Evolutionary conservation across 495 filamentous ascomycete species (phyloP).

Genomic region (Amniculicola lignicola): DNA sequence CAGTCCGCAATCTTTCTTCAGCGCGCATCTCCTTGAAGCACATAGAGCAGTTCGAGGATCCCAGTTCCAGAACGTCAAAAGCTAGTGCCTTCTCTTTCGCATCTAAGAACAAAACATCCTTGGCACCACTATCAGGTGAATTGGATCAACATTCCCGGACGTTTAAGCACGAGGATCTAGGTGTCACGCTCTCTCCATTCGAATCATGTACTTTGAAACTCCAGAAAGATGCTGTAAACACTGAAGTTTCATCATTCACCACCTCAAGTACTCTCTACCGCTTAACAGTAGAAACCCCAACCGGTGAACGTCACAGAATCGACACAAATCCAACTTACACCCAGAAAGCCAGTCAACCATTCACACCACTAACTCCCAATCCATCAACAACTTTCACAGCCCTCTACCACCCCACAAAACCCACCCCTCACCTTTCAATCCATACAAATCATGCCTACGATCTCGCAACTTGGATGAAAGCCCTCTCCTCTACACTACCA

Average conservation of each 20-base stretch:
- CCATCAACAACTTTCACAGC: conserved; percentile 64
- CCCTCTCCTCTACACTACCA: conserved; percentile 62
- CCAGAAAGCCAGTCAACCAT: conserved; percentile 49
- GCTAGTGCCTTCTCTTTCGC: conserved; percentile 48
- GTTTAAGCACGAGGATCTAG: conserved; percentile 55
- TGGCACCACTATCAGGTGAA: conserved; percentile 40
- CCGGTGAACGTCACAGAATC: conserved; percentile 59
- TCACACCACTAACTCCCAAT: conserved; percentile 53
- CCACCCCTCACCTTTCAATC: conserved; percentile 62
- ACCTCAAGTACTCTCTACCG: conserved; percentile 42
- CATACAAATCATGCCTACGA: conserved; percentile 61
- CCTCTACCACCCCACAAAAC: conserved; percentile 61
- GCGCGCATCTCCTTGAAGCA: conserved; percentile 67
- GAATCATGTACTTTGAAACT: conserved; percentile 53
- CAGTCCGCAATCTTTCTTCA: conserved; percentile 82
- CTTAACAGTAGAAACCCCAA: conserved; percentile 56
- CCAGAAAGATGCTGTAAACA: conserved; percentile 46
- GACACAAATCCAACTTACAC: conserved; percentile 57
- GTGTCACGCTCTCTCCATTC: conserved; percentile 59
- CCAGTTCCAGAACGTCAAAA: conserved; percentile 39
- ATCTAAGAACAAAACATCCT: conserved; percentile 41
- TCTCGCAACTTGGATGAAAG: conserved; percentile 76
- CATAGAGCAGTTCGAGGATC: conserved; percentile 65
- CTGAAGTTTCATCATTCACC: conserved; percentile 42
- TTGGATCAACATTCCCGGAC: conserved; percentile 53